Conservation (phyloP, 352 stramenopile species). For the Phytophthora pisi region DNA sequence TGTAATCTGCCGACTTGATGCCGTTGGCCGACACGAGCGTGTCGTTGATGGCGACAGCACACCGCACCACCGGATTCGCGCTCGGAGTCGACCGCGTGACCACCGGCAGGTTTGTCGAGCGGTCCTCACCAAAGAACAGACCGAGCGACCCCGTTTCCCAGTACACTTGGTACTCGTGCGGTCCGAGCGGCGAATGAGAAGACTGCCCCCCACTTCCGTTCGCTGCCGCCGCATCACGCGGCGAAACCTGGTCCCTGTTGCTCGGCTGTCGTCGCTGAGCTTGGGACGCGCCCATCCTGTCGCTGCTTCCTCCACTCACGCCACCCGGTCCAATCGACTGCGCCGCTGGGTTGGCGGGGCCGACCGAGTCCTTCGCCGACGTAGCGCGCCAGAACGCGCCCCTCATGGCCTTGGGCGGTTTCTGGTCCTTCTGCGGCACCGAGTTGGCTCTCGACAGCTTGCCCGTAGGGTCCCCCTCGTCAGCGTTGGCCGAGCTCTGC, state of each 20-base stretch:
- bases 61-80: slow-evolving; percentile 71
- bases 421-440: slow-evolving; percentile 59
- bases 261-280: slow-evolving; percentile 18
- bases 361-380: slow-evolving; percentile 45
- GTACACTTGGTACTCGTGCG: slow-evolving; percentile 72
- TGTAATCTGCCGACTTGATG: slow-evolving; percentile 69
- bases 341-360: slow-evolving; percentile 5
- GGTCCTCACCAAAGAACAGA: slow-evolving; percentile 87
- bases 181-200: slow-evolving; percentile 19
- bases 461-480: slow-evolving; percentile 26
- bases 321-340: slow-evolving; percentile 17
- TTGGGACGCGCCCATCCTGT: slow-evolving; percentile 23
- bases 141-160: slow-evolving; percentile 84
- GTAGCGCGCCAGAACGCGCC: slow-evolving; percentile 68
- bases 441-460: slow-evolving; percentile 69
- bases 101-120: slow-evolving; percentile 69
- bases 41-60: slow-evolving; percentile 76
- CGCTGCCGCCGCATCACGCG: slow-evolving; percentile 25
- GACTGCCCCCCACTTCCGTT: slow-evolving; percentile 9
- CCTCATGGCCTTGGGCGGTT: slow-evolving; percentile 41
- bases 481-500: slow-evolving; percentile 31
- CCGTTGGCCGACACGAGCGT: slow-evolving; percentile 81
- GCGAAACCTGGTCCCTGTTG: slow-evolving; percentile 48
- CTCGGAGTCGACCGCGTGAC: slow-evolving; percentile 75
- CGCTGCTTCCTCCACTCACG: slow-evolving; percentile 13